phyloP scores from a whole-genome alignment of 495 filamentous ascomycete species.

The Cryomyces minteri region DNA sequence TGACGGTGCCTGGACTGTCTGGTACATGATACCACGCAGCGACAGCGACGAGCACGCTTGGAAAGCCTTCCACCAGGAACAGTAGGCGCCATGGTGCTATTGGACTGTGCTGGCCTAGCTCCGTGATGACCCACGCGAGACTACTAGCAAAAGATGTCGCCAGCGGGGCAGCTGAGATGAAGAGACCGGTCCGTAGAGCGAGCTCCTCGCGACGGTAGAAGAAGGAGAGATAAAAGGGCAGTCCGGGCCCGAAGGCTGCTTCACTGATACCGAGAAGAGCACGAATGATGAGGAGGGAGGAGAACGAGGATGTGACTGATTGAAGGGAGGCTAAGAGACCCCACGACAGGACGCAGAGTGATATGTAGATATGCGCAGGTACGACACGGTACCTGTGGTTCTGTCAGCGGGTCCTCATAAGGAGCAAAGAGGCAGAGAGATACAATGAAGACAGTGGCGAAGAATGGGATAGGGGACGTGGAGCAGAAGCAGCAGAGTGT shows the following conservation, averaged over 20 bases:
- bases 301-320: slow-evolving; percentile 39
- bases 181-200: slow-evolving; percentile 40
- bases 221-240: slow-evolving; percentile 43
- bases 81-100: slow-evolving; percentile 41
- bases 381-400: slow-evolving; percentile 29
- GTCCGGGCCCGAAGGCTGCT: slow-evolving; percentile 42
- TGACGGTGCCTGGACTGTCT: slow-evolving; percentile 31
- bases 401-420: background rate
- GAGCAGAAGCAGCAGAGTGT: too few relatives aligned
- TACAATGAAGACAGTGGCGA: slow-evolving; percentile 32
- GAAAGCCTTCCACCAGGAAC: slow-evolving; percentile 44
- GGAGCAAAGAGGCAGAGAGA: slow-evolving; percentile 24
- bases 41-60: slow-evolving; percentile 36
- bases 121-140: slow-evolving; percentile 38
- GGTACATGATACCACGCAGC: slow-evolving; percentile 34
- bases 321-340: slow-evolving; percentile 49
- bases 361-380: slow-evolving; percentile 36
- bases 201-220: slow-evolving; percentile 43
- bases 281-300: slow-evolving; percentile 15
- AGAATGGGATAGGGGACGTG: background rate
- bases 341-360: slow-evolving; percentile 36
- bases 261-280: slow-evolving; percentile 37
- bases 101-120: slow-evolving; percentile 23
- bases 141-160: slow-evolving; percentile 53
- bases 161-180: slow-evolving; percentile 43